Evolutionary conservation across 1,284 basidiomycete genomes (phyloP), one percentile per base, ranked within the genome.

Genomic region (Microbotryum intermedium): DNA sequence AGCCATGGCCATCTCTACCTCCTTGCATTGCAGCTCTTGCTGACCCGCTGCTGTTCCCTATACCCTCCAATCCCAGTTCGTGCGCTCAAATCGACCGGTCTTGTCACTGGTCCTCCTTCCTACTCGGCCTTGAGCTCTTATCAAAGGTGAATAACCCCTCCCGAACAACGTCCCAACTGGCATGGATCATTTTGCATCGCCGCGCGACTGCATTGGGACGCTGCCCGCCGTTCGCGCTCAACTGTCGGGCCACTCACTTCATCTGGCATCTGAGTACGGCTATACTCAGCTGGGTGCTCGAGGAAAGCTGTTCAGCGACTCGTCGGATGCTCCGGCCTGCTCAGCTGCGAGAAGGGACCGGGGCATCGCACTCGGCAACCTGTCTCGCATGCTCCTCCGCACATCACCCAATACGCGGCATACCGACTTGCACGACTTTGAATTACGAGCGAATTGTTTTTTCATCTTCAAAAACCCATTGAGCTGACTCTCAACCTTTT

Each of bases 41-140:
- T 39, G 34, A 39, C 18, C 10, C 34, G 34, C 34, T 39, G 34
- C 18, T 39, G 6, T 39, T 39, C 18, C 34, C 6, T 7, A 20
- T 50, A 21, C 43, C n/a, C 20, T 6, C n/a, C n/a, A n/a, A n/a
- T n/a, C n/a, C n/a, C 72, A 91, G 90, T 85, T 79, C 89, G 93
- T 74, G 88, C 93, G 53, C 91, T 94, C 82, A 97, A 95, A 83
- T 82, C 83, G 59, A 79, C 93, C 62, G 90, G 89, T 66, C 82
- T 97, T 71, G 84, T 90, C 72, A 82, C 84, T 64, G 89, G 87
- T 47, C 80, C 84, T 20, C 90, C 93, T 55, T 80, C 83, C 67
- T 97, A 91, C 75, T 74, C 79, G 28, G 76, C 84, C 25, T 77
- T 88, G 46, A 76, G 82, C 59, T 83, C 82, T 57, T 88, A 94